Evolutionary conservation across 371 early-diverging fungal genomes (phyloP).

Genomic region (Thermomucor indicae-seudaticae): DNA sequence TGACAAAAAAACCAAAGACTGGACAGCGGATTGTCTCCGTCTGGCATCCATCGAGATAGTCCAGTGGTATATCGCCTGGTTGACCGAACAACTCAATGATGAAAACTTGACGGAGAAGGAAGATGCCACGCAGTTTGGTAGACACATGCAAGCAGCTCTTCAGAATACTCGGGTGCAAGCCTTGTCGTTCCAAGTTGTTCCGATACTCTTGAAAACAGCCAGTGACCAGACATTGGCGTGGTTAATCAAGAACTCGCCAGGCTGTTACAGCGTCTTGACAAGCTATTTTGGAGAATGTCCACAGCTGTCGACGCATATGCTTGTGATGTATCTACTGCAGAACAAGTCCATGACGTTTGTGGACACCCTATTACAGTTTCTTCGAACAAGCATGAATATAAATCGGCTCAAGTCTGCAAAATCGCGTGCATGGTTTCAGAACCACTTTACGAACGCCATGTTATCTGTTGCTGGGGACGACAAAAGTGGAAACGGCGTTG

Average conservation of each 20-base stretch:
- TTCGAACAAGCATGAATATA: slow-evolving; percentile 15
- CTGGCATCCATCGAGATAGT: slow-evolving; percentile 14
- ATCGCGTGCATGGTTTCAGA: slow-evolving; percentile 28
- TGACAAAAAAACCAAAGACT: slow-evolving; percentile 4
- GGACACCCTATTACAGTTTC: slow-evolving; percentile 14
- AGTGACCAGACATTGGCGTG: slow-evolving; percentile 6
- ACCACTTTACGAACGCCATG: slow-evolving; percentile 26
- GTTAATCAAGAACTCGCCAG: slow-evolving; percentile 7
- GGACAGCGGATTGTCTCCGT: slow-evolving; percentile 14
- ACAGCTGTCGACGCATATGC: slow-evolving; percentile 18
- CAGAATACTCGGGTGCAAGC: slow-evolving; percentile 4
- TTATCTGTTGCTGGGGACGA: slow-evolving; percentile 16
- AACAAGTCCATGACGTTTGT: slow-evolving; percentile 20
- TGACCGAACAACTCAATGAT: slow-evolving; percentile 8
- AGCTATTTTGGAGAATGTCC: slow-evolving; percentile 28
- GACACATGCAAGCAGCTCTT: slow-evolving; percentile 1
- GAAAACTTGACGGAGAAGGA: not conserved
- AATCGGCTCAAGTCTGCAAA: not conserved
- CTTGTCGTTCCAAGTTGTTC: slow-evolving; percentile 16
- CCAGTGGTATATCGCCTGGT: slow-evolving; percentile 22
- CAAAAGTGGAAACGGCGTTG: slow-evolving; percentile 11
- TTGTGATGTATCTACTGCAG: slow-evolving; percentile 15
- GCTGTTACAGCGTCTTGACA: slow-evolving; percentile 6
- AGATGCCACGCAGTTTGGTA: not conserved
- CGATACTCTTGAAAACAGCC: slow-evolving; percentile 11